A percentile compares a stretch with the other conserved stretches of the same genome.
These are phyloP conservation scores for Sophora flavescens DNA, from an alignment of 306 rosid genomes.

Conservation along the genomic window DNA sequence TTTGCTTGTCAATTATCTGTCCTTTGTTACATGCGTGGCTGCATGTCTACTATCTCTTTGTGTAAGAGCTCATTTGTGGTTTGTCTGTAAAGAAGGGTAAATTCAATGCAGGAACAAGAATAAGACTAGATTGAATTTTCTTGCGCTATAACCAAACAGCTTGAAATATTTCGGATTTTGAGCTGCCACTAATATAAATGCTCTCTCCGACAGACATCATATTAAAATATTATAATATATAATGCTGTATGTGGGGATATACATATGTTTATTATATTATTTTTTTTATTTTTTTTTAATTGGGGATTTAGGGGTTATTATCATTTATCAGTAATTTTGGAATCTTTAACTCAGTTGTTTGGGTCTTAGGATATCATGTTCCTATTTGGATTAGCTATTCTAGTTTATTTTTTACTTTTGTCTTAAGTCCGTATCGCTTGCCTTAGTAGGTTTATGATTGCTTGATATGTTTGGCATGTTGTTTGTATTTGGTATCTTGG, in stretches of 20 bases:
- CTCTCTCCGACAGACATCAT: not conserved
- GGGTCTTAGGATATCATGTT: not conserved
- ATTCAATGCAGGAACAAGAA: not conserved
- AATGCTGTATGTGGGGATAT: not conserved
- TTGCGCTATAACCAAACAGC: not conserved
- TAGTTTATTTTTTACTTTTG: not conserved
- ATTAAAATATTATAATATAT: not conserved
- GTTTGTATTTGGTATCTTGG: not conserved
- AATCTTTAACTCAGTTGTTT: not conserved
- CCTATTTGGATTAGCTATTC: slow-evolving; percentile 13
- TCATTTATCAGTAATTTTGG: not conserved
- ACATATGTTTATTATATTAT: not conserved
- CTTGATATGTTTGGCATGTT: not conserved
- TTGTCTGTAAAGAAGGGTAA: slow-evolving; percentile 6
- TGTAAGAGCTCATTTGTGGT: not conserved
- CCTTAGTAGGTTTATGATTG: not conserved
- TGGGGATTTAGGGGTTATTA: not conserved
- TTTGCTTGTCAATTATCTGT: slow-evolving; percentile 14
- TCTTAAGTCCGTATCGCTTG: not conserved
- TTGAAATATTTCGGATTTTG: not conserved
- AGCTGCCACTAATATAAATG: slow-evolving; percentile 1
- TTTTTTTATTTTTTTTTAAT: not conserved
- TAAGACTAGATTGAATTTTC: not conserved
- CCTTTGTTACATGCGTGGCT: not conserved
- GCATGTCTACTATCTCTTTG: not conserved